Base-by-base conservation (phyloP, 108 stramenopile species). In the Pseudonitzschia delicatissima region DNA sequence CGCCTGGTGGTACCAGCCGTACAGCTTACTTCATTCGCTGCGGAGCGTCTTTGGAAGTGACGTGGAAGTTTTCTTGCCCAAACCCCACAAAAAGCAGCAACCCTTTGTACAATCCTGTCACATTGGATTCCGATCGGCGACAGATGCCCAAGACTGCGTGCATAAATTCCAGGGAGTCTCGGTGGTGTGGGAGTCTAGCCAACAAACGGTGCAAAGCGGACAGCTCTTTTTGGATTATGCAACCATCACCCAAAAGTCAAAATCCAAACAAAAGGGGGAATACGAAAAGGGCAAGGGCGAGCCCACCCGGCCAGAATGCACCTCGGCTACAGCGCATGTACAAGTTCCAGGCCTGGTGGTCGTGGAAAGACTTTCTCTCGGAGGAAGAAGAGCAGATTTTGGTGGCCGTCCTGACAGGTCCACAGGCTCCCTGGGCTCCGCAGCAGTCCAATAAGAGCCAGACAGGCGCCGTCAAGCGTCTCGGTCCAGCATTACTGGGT, bases 401-500 rank as follows among this genome's bases (percentile, higher is more conserved):
- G 12, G 60, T 94, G 73, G 89, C 92, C 23, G 77, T 72, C 32
- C 48, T 94, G 44, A 78, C 77, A 17, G 92, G 92, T 34, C 92
- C 92, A 21, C 78, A 88, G 34, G 92, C 92, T 4, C 92, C 92
- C 4, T 94, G 92, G 92, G 89, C 92, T 39, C 92, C 89, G 8
- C 47, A 64, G 20, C 92, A 91, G 64, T 63, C 31, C 23, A 91
- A 80, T 28, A 78, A 67, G 28, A 72, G 67, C 23, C 80, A 77
- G 23, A 82, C 83, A 15, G 89, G 90, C 27, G 36, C 59, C 6
- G 87, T 94, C 34, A 80, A 80, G 62, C 74, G 92, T 36, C 66
- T 77, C 7, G n/a, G 92, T 94, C 5, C 92, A 94, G 68, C 94
- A 95, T 73, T 95, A 92, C 68, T n/a, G 94, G 94, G 36, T 95